These are phyloP conservation scores for Phlyctochytrium planicorne DNA, from an alignment of 192 early-diverging fungal species.

Conservation along the genomic window DNA sequence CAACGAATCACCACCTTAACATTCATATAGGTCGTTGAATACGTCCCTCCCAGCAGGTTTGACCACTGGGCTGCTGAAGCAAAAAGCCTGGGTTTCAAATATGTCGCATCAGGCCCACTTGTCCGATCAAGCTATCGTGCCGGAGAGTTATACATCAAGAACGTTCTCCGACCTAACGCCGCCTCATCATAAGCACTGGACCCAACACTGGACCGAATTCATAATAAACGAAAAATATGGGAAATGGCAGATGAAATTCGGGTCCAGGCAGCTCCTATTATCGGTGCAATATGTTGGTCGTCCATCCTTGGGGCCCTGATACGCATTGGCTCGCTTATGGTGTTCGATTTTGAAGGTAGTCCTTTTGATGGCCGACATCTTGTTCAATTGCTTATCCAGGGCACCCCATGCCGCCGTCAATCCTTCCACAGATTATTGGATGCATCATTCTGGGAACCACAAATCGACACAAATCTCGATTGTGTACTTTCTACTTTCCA, in stretches of 20 bases:
- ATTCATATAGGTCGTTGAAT: slow-evolving; percentile 72
- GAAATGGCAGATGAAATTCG: too few relatives aligned
- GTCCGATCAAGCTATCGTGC: slow-evolving; percentile 96
- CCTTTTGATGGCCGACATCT: too few relatives aligned
- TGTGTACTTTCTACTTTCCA: slow-evolving; percentile 15
- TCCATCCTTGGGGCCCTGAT: neutral
- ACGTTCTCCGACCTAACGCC: slow-evolving; percentile 56
- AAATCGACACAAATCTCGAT: neutral
- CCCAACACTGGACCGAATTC: too few relatives aligned
- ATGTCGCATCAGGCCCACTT: slow-evolving; percentile 92
- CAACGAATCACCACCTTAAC: neutral
- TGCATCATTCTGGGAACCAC: neutral
- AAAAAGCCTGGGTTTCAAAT: slow-evolving; percentile 88
- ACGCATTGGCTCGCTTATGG: neutral
- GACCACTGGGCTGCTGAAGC: slow-evolving; percentile 75
- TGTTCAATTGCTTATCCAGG: too few relatives aligned
- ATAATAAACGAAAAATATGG: too few relatives aligned
- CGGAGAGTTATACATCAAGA: slow-evolving; percentile 94
- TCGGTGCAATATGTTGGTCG: too few relatives aligned
- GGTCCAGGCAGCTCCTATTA: too few relatives aligned
- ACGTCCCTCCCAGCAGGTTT: slow-evolving; percentile 90
- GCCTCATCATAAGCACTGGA: too few relatives aligned
- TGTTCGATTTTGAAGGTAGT: neutral
- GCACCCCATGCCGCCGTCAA: neutral
- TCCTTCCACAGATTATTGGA: neutral